phyloP scores from a whole-genome alignment of 495 filamentous ascomycete genomes.

The Trichoderma erinaceum region DNA sequence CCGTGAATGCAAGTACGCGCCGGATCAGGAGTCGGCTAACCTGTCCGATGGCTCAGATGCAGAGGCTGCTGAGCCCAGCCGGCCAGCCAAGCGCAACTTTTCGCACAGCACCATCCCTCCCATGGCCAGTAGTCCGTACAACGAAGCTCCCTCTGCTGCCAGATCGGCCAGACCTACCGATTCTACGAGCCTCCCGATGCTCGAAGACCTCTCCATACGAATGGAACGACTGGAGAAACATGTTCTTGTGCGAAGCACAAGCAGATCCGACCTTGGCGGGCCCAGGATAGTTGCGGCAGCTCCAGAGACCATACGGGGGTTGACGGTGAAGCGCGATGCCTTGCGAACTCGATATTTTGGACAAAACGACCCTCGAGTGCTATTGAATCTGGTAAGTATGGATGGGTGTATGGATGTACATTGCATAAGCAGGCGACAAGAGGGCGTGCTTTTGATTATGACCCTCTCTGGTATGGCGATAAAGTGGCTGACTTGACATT shows the following conservation, averaged over 20 bases:
- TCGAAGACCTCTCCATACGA: constrained; percentile 29
- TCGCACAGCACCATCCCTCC: constrained; percentile 12
- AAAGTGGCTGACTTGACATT: constrained; percentile 15
- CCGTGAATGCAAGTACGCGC: constrained; percentile 31
- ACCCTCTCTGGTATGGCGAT: neutral
- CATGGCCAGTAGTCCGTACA: neutral
- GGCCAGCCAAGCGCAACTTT: constrained; percentile 28
- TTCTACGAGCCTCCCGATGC: constrained; percentile 18
- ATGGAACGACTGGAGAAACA: constrained; percentile 32
- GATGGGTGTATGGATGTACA: no score
- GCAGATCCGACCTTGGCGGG: constrained; percentile 21
- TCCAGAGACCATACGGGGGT: constrained; percentile 28
- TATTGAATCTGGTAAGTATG: constrained; percentile 33
- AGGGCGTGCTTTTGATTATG: neutral
- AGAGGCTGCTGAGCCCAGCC: constrained; percentile 24
- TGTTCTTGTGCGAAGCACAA: constrained; percentile 22
- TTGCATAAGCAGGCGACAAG: neutral
- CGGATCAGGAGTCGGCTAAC: constrained; percentile 28
- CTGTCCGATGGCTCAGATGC: constrained; percentile 32
- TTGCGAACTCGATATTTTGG: constrained; percentile 31
- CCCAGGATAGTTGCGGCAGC: constrained; percentile 19
- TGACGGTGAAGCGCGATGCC: constrained; percentile 28
- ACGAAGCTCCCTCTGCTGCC: neutral
- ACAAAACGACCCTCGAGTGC: constrained; percentile 27
- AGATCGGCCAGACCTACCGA: neutral